A percentile compares a stretch with the other conserved stretches of the same genome.
Evolutionary conservation across 352 stramenopile species (phyloP).

Genomic region (Paralagenidium karlingii): DNA sequence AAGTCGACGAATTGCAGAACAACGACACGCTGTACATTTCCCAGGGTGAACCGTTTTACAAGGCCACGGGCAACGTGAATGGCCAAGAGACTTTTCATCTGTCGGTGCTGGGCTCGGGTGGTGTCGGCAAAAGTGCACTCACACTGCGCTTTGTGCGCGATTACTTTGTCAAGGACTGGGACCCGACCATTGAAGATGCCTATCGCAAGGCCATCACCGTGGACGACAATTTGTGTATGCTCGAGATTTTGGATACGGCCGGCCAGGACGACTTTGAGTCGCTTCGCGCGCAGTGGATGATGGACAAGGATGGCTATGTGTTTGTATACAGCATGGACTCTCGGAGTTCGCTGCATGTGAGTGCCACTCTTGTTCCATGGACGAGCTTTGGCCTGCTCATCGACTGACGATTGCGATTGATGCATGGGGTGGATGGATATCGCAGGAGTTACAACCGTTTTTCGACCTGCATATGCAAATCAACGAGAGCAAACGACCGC

Average conservation of each 20-base stretch:
- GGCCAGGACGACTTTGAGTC: constrained; percentile 87
- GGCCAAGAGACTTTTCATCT: constrained; percentile 79
- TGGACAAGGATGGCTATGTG: constrained; percentile 85
- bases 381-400: not conserved
- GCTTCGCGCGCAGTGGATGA: constrained; percentile 82
- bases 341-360: constrained; percentile 71
- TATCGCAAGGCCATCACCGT: constrained; percentile 83
- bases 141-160: constrained; percentile 84
- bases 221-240: constrained; percentile 74
- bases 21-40: constrained; percentile 84
- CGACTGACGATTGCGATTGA: not conserved
- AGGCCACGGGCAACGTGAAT: constrained; percentile 30
- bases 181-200: constrained; percentile 86
- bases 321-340: constrained; percentile 89
- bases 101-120: constrained; percentile 78
- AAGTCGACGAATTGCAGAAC: constrained; percentile 81
- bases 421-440: too few species aligned
- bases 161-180: constrained; percentile 87
- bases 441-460: constrained; percentile 74
- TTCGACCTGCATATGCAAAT: constrained; percentile 83
- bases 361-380: not conserved
- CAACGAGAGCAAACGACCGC: constrained; percentile 64
- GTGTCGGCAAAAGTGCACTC: constrained; percentile 85
- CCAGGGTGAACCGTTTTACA: constrained; percentile 78
- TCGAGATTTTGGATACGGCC: constrained; percentile 85